These are phyloP conservation scores for Verticillium zaregamsianum DNA, from an alignment of 2,329 filamentous ascomycete genomes.

Conservation along the genomic window DNA sequence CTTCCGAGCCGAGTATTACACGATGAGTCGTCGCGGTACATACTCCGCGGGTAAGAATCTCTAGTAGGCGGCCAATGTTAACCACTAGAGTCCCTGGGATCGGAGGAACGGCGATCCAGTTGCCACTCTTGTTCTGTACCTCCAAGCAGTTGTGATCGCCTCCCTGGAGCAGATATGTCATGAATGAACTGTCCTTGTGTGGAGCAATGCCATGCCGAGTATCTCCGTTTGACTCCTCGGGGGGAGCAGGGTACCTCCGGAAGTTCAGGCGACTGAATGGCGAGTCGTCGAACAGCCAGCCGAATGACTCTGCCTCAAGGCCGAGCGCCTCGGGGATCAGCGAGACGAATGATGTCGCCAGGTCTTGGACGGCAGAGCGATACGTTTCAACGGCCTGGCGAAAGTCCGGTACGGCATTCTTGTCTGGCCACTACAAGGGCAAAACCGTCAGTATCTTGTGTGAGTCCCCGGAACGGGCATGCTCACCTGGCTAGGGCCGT, in stretches of 20 bases:
- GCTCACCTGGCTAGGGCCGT: not conserved
- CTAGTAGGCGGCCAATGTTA: not conserved
- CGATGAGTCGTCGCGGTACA: not conserved
- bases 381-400: not conserved
- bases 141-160: not conserved
- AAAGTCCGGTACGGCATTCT: not conserved
- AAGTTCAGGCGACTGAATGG: not conserved
- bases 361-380: not conserved
- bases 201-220: not conserved
- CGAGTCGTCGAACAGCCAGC: not conserved
- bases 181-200: not conserved
- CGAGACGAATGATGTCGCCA: not conserved
- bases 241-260: not conserved
- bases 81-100: not conserved
- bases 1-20: not conserved
- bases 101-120: not conserved
- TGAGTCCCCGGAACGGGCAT: not conserved
- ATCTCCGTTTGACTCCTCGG: not conserved
- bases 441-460: not conserved
- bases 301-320: not conserved
- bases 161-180: not conserved
- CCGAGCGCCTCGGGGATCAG: not conserved
- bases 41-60: not conserved
- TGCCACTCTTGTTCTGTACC: not conserved
- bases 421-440: not conserved